Percentiles rank a stretch among this genome's conserved stretches.
Evolutionary conservation across 139 green algal species (phyloP).

Genomic region (Zygnema cylindricum): DNA sequence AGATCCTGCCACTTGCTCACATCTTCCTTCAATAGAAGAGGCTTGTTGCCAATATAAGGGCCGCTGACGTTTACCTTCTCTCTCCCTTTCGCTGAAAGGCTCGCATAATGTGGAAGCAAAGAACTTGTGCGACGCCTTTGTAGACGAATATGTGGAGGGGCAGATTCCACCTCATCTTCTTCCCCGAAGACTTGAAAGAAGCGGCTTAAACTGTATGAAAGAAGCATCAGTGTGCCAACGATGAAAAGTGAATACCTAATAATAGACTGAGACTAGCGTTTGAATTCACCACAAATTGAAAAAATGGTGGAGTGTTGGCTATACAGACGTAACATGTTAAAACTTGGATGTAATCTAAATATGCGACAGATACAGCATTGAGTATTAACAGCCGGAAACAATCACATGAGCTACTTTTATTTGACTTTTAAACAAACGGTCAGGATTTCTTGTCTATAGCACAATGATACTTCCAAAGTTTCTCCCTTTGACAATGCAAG

Average conservation of each 20-base stretch:
- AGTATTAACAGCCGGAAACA: too few relatives aligned
- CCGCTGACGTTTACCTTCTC: not conserved
- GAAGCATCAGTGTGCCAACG: not conserved
- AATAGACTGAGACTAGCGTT: not conserved
- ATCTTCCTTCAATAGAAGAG: not conserved
- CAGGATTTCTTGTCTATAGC: too few relatives aligned
- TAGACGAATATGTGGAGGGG: not conserved
- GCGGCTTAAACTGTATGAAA: not conserved
- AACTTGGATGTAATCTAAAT: too few relatives aligned
- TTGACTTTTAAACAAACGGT: too few relatives aligned
- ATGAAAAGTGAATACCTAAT: not conserved
- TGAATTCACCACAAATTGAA: not conserved
- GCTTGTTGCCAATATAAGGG: conserved; percentile 29
- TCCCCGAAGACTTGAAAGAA: not conserved
- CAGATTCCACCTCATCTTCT: not conserved
- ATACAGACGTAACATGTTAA: too few relatives aligned
- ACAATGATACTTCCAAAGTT: too few relatives aligned
- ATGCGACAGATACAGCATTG: not conserved
- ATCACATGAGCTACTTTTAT: too few relatives aligned
- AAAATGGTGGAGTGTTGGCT: too few relatives aligned
- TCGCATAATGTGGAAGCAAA: not conserved
- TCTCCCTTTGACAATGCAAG: too few relatives aligned
- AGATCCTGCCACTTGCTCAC: conserved; percentile 22
- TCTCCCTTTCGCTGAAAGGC: not conserved
- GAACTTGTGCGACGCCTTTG: not conserved